Evolutionary conservation across 164 flowering plant species (phyloP).

Genomic region (Paratinospora sagittata): DNA sequence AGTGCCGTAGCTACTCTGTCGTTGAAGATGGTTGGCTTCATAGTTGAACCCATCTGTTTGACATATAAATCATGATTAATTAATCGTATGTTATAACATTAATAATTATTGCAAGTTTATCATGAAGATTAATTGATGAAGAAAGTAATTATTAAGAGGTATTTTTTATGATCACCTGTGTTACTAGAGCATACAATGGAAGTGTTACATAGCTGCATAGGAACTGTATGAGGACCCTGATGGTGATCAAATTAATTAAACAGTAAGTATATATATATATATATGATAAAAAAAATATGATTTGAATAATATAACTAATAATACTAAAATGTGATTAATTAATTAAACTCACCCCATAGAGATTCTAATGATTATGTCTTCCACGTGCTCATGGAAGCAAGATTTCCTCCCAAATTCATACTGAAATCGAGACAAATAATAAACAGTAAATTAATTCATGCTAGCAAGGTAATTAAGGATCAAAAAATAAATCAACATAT

Average conservation of each 20-base stretch:
- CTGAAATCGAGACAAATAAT: slow-evolving; percentile 28
- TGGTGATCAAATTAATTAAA: background rate
- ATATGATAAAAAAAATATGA: no score
- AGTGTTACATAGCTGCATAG: slow-evolving; percentile 82
- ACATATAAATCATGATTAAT: no score
- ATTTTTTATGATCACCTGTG: slow-evolving; percentile 43
- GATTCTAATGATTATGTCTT: slow-evolving; percentile 47
- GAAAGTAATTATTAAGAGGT: no score
- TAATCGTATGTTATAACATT: no score
- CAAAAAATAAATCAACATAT: background rate
- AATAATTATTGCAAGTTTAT: no score
- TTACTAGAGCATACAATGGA: slow-evolving; percentile 82
- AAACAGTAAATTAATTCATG: background rate
- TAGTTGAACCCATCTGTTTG: slow-evolving; percentile 73
- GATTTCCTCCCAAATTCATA: slow-evolving; percentile 49
- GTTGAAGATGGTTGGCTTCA: slow-evolving; percentile 74
- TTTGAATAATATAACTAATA: no score
- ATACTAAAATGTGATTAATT: background rate
- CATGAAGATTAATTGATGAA: no score
- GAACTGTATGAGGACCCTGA: slow-evolving; percentile 48
- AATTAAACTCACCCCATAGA: slow-evolving; percentile 56
- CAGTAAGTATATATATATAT: background rate
- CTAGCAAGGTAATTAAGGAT: no score
- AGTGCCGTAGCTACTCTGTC: slow-evolving; percentile 61
- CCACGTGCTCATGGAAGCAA: slow-evolving; percentile 53